Evolutionary conservation across 2,329 filamentous ascomycete genomes (phyloP).

Genomic region (Calonectria pteridis): DNA sequence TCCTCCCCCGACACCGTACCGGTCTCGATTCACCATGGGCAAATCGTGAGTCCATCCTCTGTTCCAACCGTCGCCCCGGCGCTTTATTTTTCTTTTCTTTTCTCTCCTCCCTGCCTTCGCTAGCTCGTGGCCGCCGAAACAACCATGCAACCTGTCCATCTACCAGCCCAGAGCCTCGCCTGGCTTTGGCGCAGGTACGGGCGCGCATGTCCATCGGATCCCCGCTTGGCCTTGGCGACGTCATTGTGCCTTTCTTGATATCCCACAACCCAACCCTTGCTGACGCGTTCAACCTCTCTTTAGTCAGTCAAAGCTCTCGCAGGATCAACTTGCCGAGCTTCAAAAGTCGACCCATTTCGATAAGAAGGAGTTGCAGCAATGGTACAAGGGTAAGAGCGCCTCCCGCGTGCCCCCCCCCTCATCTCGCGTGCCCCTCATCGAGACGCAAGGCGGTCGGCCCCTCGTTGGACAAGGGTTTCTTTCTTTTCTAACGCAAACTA

Average conservation of each 20-base stretch:
- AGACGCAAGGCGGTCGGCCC: background rate
- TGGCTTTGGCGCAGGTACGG: constrained; percentile 33
- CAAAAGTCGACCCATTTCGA: constrained; percentile 99
- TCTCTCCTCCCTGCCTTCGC: constrained; percentile 6
- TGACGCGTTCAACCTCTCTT: constrained; percentile 32
- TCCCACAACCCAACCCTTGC: constrained; percentile 29
- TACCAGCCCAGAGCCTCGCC: constrained; percentile 27
- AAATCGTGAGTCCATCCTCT: constrained; percentile 63
- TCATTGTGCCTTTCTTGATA: constrained; percentile 36
- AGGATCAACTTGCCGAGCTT: constrained; percentile 94
- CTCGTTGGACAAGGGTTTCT: background rate
- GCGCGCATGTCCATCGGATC: constrained; percentile 32
- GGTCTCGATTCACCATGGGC: constrained; percentile 55
- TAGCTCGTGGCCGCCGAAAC: background rate
- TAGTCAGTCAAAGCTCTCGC: constrained; percentile 98
- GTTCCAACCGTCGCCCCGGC: background rate
- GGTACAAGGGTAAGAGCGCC: constrained; percentile 89
- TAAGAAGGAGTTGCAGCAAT: constrained; percentile 99
- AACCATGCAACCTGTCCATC: constrained; percentile 23
- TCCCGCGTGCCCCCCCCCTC: background rate
- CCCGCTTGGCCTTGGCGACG: constrained; percentile 40
- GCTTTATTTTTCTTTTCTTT: background rate
- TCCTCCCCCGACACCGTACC: constrained; percentile 29
- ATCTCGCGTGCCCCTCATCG: constrained; percentile 18
- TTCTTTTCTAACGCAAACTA: constrained; percentile 28